Base-by-base conservation (phyloP, 306 rosid species). In the Lotus japonicus region DNA sequence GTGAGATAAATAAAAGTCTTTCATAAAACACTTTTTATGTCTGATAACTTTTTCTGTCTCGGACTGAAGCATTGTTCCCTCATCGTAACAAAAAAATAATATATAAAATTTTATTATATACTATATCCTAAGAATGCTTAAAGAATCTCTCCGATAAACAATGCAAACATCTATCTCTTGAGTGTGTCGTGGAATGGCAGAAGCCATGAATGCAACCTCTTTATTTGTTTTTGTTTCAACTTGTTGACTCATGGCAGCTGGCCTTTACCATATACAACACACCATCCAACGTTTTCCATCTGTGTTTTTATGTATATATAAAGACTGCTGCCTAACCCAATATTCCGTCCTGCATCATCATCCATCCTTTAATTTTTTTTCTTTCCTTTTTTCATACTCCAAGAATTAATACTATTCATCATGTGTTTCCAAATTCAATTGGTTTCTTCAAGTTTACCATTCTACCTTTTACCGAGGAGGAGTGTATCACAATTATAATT, bases 161-260 rank as follows among this genome's bases (percentile, higher is more conserved):
- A 21, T 21, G 26, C 26, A 1, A 21, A 21, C 26, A 21, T 21
- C 26, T 21, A 21, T 21, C 26, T 21, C 26, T 1, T 1, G 26
- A 21, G 26, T 21, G 26, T 21, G 31, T 26, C 31, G 31, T 26
- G 31, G 31, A 26, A 26, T 16, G 50, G 5, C 11, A 3, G 61
- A 66, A 35, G 38, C 58, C 58, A 33, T 49, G 46, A 63, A 44
- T 64, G 70, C 45, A 18, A 64, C 31, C 52, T 53, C 6, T 52
- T 44, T n/a, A n/a, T n/a, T 66, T 31, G 7, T 28, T 28, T 45
- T 64, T 39, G 26, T 19, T 21, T 59, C n/a, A 6, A 16, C 17
- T 54, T 41, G 31, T 64, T 64, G 1, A 6, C 16, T 48, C 28
- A 19, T 66, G 64, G 50, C 74, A 75, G 69, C 64, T 67, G 80